Evolutionary conservation across 148 eudicot species (phyloP), one percentile per base, ranked within the genome.

Genomic region (Suaeda aralocaspica): DNA sequence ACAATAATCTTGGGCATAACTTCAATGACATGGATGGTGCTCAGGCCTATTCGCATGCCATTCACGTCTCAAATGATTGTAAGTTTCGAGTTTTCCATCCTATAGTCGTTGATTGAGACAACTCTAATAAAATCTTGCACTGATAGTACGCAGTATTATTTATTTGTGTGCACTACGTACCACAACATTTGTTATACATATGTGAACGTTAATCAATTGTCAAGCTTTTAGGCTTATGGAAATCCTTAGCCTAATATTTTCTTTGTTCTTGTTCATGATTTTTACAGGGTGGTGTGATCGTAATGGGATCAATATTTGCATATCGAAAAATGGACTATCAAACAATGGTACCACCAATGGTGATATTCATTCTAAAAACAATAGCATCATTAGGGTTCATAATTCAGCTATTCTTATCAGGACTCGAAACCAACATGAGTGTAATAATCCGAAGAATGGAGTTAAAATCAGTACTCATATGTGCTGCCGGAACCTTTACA

Each of bases 41-140:
- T 74, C 29, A 67, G 14, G 31, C 77, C 77, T 59, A 67, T 74
- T 28, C 72, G 50, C 26, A 59, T 68, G 72, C 77, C 77, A 31
- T 74, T 74, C 21, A 67, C 66, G 55, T 45, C 67, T 7, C 67
- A 67, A 36, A 74, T 59, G 59, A 60, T 74, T 26, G 77, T 74
- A 74, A 34, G 77, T 49, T 36, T 36, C 41, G 8, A 3, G 41
- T 36, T 36, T 36, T 36, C 41, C 41, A 3, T n/a, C 8, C 41
- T 36, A 36, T 36, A 36, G n/a, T n/a, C n/a, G n/a, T n/a, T n/a
- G n/a, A n/a, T n/a, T n/a, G n/a, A n/a, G n/a, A n/a, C n/a, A n/a
- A n/a, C n/a, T n/a, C n/a, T n/a, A n/a, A n/a, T n/a, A n/a, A n/a
- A n/a, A n/a, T n/a, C n/a, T n/a, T n/a, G n/a, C n/a, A n/a, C n/a